Evolutionary conservation across 768 basidiomycete genomes (phyloP).

Genomic region (Suillus alpinus): DNA sequence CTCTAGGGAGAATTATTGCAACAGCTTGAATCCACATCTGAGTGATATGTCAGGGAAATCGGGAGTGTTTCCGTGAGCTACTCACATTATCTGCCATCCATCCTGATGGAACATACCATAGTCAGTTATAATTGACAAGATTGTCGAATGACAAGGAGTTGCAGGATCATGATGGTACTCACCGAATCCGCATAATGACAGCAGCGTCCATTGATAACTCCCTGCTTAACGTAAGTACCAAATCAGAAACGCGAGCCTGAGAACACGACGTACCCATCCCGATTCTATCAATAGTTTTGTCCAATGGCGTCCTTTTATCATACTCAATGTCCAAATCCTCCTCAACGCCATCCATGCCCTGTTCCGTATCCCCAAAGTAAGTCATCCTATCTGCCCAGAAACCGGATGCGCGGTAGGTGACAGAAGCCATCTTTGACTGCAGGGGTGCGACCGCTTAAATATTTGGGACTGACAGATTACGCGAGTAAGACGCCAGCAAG

Average conservation of each 20-base stretch:
- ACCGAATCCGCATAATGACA: constrained; percentile 89
- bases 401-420: constrained; percentile 46
- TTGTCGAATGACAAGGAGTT: not conserved
- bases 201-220: constrained; percentile 77
- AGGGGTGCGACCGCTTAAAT: not conserved
- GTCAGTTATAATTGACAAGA: not conserved
- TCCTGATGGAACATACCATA: constrained; percentile 41
- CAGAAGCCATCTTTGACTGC: constrained; percentile 33
- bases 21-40: constrained; percentile 94
- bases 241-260: not conserved
- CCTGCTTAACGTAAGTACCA: constrained; percentile 31
- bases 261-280: constrained; percentile 67
- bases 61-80: constrained; percentile 4
- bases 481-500: not conserved
- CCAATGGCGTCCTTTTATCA: constrained; percentile 60
- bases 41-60: constrained; percentile 25
- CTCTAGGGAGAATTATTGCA: constrained; percentile 93
- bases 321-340: constrained; percentile 21
- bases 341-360: constrained; percentile 31
- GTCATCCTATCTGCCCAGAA: constrained; percentile 45
- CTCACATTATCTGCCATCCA: constrained; percentile 93
- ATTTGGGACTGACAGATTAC: constrained; percentile 1
- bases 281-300: constrained; percentile 86
- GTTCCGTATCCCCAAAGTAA: constrained; percentile 40
- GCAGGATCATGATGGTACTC: constrained; percentile 33